phyloP scores from a whole-genome alignment of 805 yeast species.

The Starmerella potacharoeniae region DNA sequence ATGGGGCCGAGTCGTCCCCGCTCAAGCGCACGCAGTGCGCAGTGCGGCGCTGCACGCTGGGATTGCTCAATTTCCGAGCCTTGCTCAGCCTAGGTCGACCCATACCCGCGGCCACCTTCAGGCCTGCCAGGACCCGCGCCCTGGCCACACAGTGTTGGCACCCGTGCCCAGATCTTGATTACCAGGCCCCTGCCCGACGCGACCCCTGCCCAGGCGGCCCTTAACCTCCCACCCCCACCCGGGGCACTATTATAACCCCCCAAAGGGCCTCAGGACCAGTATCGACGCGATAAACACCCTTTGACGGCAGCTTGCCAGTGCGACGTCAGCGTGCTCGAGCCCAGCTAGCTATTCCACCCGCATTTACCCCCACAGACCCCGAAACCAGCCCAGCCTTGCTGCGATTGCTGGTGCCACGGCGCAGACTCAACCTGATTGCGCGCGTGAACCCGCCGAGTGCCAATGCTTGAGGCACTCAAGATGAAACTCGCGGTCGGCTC shows the following conservation, averaged over 20 bases:
- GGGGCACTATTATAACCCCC: slow-evolving; percentile 1
- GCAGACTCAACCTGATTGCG: not conserved
- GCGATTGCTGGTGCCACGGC: not conserved
- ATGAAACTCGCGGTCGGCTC: slow-evolving; percentile 1
- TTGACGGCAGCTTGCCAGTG: not conserved
- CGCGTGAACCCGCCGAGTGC: not conserved
- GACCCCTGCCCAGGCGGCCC: not conserved
- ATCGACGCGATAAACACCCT: not conserved
- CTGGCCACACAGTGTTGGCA: not conserved
- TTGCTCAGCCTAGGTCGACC: slow-evolving; percentile 2
- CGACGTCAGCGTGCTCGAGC: not conserved
- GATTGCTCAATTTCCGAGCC: not conserved
- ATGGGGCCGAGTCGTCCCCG: too few species aligned
- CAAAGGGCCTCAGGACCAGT: not conserved
- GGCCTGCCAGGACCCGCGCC: not conserved
- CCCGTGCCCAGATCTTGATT: slow-evolving; percentile 2
- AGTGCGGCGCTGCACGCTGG: not conserved
- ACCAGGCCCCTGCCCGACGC: not conserved
- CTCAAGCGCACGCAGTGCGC: not conserved
- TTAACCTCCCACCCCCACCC: slow-evolving; percentile 2
- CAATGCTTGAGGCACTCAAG: slow-evolving; percentile 1
- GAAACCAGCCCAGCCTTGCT: not conserved
- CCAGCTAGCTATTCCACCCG: not conserved
- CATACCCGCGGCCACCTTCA: not conserved
- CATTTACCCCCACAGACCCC: not conserved